Percentiles rank a stretch among this genome's conserved stretches.
These are phyloP conservation scores for Adansonia digitata DNA, from an alignment of 345 rosid species.

Conservation along the genomic window DNA sequence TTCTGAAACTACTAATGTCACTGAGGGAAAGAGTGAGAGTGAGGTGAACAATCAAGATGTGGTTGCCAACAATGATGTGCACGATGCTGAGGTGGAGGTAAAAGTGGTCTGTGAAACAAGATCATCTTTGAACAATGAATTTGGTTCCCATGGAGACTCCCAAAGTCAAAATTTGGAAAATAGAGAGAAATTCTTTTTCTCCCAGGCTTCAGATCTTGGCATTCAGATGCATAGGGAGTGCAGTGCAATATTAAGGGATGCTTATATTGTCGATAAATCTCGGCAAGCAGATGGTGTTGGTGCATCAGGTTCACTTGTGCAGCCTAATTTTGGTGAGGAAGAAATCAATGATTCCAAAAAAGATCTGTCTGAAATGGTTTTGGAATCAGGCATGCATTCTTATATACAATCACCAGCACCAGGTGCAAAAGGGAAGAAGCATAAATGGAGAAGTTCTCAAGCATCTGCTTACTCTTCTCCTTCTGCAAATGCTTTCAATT, in stretches of 20 bases:
- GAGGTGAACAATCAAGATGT: constrained; percentile 47
- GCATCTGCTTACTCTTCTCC: constrained; percentile 45
- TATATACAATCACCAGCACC: constrained; percentile 37
- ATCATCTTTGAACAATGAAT: constrained; percentile 41
- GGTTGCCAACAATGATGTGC: constrained; percentile 36
- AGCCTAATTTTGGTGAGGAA: constrained; percentile 37
- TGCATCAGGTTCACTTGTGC: constrained; percentile 32
- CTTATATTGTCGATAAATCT: constrained; percentile 32
- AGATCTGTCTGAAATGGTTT: constrained; percentile 38
- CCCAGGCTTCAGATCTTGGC: constrained; percentile 70
- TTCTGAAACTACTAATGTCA: constrained; percentile 42
- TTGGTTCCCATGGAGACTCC: constrained; percentile 32
- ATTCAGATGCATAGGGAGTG: constrained; percentile 40
- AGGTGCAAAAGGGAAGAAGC: constrained; percentile 52
- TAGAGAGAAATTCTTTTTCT: constrained; percentile 46
- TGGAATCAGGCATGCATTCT: constrained; percentile 34
- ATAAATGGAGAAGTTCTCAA: constrained; percentile 55
- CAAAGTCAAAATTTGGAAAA: constrained; percentile 36
- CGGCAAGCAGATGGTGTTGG: constrained; percentile 24
- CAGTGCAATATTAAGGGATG: constrained; percentile 39
- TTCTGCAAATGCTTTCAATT: constrained; percentile 46
- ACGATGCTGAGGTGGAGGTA: constrained; percentile 52
- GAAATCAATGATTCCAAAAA: constrained; percentile 36
- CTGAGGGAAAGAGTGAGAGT: constrained; percentile 37
- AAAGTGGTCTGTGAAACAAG: constrained; percentile 58